A percentile compares a stretch with the other conserved stretches of the same genome.
These are phyloP conservation scores for Cyberlindnera euphorbiae DNA, from an alignment of 805 yeast genomes.

Conservation along the genomic window DNA sequence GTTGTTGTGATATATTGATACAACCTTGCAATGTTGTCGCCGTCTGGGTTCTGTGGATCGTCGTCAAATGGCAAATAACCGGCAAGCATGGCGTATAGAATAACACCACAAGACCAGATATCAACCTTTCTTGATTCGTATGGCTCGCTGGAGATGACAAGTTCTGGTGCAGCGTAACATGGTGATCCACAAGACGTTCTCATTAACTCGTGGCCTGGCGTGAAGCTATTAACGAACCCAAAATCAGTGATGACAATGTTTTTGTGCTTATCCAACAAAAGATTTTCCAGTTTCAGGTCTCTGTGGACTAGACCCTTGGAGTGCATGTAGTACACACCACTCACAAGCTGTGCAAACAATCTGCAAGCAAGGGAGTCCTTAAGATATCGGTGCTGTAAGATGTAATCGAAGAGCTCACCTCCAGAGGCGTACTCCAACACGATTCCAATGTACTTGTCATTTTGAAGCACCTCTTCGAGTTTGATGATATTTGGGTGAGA, in stretches of 20 bases:
- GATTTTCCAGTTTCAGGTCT: slow-evolving; percentile 77
- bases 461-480: slow-evolving; percentile 87
- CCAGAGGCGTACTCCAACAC: slow-evolving; percentile 96
- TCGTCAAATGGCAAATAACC: slow-evolving; percentile 98
- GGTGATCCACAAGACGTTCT: slow-evolving; percentile 90
- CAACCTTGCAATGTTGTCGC: slow-evolving; percentile 84
- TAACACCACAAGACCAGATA: slow-evolving; percentile 96
- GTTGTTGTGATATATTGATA: slow-evolving; percentile 90
- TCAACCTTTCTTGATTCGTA: slow-evolving; percentile 93
- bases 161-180: slow-evolving; percentile 95
- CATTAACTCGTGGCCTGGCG: slow-evolving; percentile 68
- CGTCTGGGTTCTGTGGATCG: slow-evolving; percentile 94
- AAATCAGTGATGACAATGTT: slow-evolving; percentile 80
- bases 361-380: slow-evolving; percentile 85
- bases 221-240: slow-evolving; percentile 85
- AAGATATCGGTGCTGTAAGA: slow-evolving; percentile 76
- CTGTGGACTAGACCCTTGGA: slow-evolving; percentile 66
- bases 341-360: slow-evolving; percentile 85
- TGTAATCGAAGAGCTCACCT: slow-evolving; percentile 93
- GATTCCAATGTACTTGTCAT: slow-evolving; percentile 92
- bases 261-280: slow-evolving; percentile 59
- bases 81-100: slow-evolving; percentile 92
- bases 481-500: slow-evolving; percentile 93
- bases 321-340: slow-evolving; percentile 87
- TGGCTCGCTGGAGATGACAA: slow-evolving; percentile 81